phyloP scores from a whole-genome alignment of 2,329 filamentous ascomycete genomes.

The Fusarium mexicanum region DNA sequence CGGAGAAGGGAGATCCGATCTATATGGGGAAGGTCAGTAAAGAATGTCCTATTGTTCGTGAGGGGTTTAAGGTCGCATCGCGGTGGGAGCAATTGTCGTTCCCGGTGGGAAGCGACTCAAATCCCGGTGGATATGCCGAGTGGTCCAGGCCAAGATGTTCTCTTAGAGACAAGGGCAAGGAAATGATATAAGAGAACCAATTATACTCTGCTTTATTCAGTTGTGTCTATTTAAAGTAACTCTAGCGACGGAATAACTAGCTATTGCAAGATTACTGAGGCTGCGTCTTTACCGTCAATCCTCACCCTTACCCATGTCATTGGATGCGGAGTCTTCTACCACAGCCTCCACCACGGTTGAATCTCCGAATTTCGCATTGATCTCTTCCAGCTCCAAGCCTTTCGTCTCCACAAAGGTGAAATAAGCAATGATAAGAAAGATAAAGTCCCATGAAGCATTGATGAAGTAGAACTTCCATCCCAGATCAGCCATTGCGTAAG shows the following conservation, averaged over 20 bases:
- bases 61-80: background rate
- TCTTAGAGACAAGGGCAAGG: background rate
- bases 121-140: background rate
- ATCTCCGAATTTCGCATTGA: background rate
- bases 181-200: background rate
- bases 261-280: background rate
- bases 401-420: background rate
- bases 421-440: background rate
- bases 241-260: background rate
- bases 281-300: background rate
- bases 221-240: fast-evolving
- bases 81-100: background rate
- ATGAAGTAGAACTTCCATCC: slow-evolving; percentile 4
- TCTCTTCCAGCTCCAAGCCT: background rate
- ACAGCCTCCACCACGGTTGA: background rate
- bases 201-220: fast-evolving
- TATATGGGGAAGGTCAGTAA: background rate
- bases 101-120: background rate
- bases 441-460: background rate
- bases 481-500: background rate
- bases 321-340: background rate
- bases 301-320: background rate
- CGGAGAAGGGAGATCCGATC: background rate
- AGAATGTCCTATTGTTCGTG: fast-evolving
- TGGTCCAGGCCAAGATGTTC: background rate